A percentile compares a stretch with the other conserved stretches of the same genome.
phyloP scores from a whole-genome alignment of 2,329 filamentous ascomycete species.

The Cladosporium sphaerospermum region DNA sequence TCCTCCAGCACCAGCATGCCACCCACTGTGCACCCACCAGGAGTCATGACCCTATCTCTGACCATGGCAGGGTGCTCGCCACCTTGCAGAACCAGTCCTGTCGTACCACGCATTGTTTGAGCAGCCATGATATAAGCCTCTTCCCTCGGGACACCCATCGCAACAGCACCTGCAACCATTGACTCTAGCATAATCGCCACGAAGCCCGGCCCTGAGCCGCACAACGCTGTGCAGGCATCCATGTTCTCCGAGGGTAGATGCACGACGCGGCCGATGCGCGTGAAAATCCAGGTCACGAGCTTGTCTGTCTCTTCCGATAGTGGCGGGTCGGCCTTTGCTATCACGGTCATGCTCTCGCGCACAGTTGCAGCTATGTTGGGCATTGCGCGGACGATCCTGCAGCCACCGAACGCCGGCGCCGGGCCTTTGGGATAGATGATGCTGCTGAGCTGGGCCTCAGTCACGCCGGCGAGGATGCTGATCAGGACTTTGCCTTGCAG shows the following conservation, averaged over 20 bases:
- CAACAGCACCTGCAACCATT: constrained; percentile 68
- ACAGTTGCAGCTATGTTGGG: constrained; percentile 78
- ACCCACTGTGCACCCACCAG: constrained; percentile 71
- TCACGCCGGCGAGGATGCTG: constrained; percentile 73
- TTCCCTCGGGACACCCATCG: constrained; percentile 67
- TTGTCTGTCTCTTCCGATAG: constrained; percentile 47
- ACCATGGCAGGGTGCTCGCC: constrained; percentile 71
- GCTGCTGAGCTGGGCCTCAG: constrained; percentile 60
- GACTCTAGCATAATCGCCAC: constrained; percentile 70
- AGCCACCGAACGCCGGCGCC: constrained; percentile 45
- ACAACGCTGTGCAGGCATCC: constrained; percentile 68
- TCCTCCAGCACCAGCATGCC: constrained; percentile 70
- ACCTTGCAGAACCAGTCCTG: constrained; percentile 55
- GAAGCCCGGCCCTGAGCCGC: constrained; percentile 69
- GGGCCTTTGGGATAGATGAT: constrained; percentile 54
- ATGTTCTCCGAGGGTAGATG: constrained; percentile 61
- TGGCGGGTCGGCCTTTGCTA: constrained; percentile 57
- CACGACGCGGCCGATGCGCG: constrained; percentile 63
- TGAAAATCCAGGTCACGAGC: constrained; percentile 72
- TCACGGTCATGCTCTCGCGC: constrained; percentile 72
- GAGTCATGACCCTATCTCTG: constrained; percentile 69
- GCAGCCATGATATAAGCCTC: constrained; percentile 73
- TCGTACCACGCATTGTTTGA: constrained; percentile 70
- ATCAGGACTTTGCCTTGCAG: constrained; percentile 75
- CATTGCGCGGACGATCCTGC: constrained; percentile 70